Base-by-base conservation (phyloP, 768 basidiomycete genomes). In the Lactifluus subvellereus region DNA sequence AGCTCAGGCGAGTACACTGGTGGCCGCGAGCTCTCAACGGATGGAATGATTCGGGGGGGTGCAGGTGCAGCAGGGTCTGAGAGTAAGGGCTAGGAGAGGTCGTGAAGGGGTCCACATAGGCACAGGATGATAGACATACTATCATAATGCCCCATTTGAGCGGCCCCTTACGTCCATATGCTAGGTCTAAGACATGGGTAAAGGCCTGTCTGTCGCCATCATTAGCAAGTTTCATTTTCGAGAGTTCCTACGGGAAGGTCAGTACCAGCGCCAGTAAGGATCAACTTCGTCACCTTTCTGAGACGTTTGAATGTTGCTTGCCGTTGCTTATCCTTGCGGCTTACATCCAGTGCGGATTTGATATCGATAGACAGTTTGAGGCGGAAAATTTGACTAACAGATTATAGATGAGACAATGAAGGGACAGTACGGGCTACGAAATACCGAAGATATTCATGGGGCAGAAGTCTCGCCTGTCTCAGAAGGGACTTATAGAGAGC, bases 161-260 rank as follows among this genome's bases (percentile, higher is more conserved):
- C 69, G 81, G 86, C 27, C 90, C 90, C 67, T 82, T 83, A 62
- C 90, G 79, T 35, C 89, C 90, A 72, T 91, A 93, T 32, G 90
- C 90, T 33, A 85, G 68, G 66, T 86, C 81, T 18, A 93, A 75
- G 33, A 91, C 69, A 66, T 80, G 78, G 33, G 76, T 75, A 67
- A 89, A 86, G 37, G 84, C 81, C 59, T 76, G 71, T 52, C 68
- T 66, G 42, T 79, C 69, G 4, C 85, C 82, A 4, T 68, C 64
- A 68, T 84, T 87, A 10, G 88, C 88, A 50, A 72, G 76, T 68
- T 77, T 73, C 18, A 92, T 71, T 60, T 73, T 80, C 53, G 74
- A 75, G 65, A 85, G 70, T 54, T 79, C 82, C 89, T 91, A 66
- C 16, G 2, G 9, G 13, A 40, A n/a, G 56, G 20, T 47, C 51